Percentiles rank a stretch among this genome's conserved stretches.
These are phyloP conservation scores for Hyaloperonospora arabidopsidis DNA, from an alignment of 352 stramenopile species.

Conservation along the genomic window DNA sequence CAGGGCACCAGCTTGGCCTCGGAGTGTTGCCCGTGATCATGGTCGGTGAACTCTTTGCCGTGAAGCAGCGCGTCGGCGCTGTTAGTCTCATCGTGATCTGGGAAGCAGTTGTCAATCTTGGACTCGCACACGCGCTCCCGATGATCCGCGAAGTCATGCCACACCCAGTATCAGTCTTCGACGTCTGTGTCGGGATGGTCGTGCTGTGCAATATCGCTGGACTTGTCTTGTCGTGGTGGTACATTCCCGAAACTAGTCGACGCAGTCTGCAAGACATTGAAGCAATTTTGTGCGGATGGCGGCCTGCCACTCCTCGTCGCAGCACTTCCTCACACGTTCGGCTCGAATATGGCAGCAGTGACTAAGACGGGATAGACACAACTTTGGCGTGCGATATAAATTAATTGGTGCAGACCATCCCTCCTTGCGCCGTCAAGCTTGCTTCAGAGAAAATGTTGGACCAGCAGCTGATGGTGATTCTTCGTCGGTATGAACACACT, in stretches of 20 bases:
- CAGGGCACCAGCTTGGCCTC: slow-evolving; percentile 57
- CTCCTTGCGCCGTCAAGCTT: slow-evolving; percentile 10
- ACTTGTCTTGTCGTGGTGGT: slow-evolving; percentile 49
- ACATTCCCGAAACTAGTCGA: slow-evolving; percentile 64
- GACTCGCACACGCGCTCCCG: slow-evolving; percentile 30
- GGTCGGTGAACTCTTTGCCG: slow-evolving; percentile 65
- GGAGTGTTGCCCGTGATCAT: slow-evolving; percentile 51
- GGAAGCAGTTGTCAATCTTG: slow-evolving; percentile 40
- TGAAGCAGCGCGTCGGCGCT: slow-evolving; percentile 49
- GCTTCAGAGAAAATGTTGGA: slow-evolving; percentile 15
- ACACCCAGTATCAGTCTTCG: slow-evolving; percentile 37
- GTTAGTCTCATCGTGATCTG: slow-evolving; percentile 64
- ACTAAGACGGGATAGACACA: slow-evolving; percentile 12
- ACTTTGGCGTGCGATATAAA: slow-evolving; percentile 20
- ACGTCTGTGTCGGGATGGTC: slow-evolving; percentile 32
- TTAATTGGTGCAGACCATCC: slow-evolving; percentile 20
- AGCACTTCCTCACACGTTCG: slow-evolving; percentile 42
- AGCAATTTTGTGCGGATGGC: slow-evolving; percentile 65
- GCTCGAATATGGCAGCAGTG: slow-evolving; percentile 32
- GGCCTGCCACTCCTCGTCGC: slow-evolving; percentile 54
- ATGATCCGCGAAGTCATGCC: slow-evolving; percentile 33
- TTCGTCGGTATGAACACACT: slow-evolving; percentile 6
- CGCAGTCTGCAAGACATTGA: slow-evolving; percentile 78
- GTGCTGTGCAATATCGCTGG: slow-evolving; percentile 41
- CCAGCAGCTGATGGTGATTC: slow-evolving; percentile 10